phyloP scores from a whole-genome alignment of 1,284 basidiomycete genomes.

The Puccinia horiana region DNA sequence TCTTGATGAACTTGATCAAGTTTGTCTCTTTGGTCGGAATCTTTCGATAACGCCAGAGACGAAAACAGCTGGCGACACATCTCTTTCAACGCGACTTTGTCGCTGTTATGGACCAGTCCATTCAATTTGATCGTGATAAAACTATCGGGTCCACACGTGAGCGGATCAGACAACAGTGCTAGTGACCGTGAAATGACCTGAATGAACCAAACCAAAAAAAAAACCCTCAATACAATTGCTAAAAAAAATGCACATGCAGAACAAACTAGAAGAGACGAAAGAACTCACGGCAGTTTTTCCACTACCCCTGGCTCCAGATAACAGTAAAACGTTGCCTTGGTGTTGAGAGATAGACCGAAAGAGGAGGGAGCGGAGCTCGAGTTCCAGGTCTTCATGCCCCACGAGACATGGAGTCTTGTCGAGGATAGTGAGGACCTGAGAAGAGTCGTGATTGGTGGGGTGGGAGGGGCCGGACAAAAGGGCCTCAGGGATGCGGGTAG shows the following conservation, averaged over 20 bases:
- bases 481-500: not conserved
- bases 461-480: not conserved
- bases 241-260: not conserved
- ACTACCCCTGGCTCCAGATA: conserved; percentile 22
- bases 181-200: conserved; percentile 33
- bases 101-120: conserved; percentile 80
- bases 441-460: not conserved
- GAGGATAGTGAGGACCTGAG: not conserved
- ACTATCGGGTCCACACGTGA: conserved; percentile 58
- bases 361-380: conserved; percentile 17
- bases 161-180: not conserved
- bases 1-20: conserved; percentile 18
- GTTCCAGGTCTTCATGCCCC: not conserved
- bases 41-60: conserved; percentile 51
- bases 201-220: not conserved
- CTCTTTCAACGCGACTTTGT: conserved; percentile 85
- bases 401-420: conserved; percentile 10
- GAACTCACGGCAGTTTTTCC: conserved; percentile 35
- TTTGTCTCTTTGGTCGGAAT: conserved; percentile 18
- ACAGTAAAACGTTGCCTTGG: conserved; percentile 30
- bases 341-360: conserved; percentile 27
- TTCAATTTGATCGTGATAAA: conserved; percentile 76
- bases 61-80: conserved; percentile 74
- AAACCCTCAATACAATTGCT: not conserved
- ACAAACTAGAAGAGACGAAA: not conserved